A percentile compares a stretch with the other conserved stretches of the same genome.
Conservation (phyloP, 192 early-diverging fungal species). For the Geosiphon pyriformis region DNA sequence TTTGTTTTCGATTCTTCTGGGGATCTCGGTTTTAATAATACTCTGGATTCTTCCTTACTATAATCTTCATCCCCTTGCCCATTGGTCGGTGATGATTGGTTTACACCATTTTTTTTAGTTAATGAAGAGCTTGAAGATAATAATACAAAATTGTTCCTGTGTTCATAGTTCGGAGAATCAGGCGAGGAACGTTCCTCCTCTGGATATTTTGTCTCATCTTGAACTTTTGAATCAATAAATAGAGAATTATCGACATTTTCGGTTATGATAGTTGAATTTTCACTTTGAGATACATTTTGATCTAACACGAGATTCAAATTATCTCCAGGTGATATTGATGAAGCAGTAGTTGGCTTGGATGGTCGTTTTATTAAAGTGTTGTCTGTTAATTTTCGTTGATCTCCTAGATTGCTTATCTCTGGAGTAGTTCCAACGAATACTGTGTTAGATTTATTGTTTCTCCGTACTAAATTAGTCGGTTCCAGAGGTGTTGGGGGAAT, state of each 20-base stretch:
- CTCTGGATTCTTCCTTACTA: neutral
- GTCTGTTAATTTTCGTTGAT: neutral
- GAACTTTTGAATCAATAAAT: neutral
- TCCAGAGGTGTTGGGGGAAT: conserved; percentile 14
- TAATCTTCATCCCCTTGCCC: neutral
- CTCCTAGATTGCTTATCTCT: neutral
- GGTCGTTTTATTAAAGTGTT: conserved; percentile 8
- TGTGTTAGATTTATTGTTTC: conserved; percentile 3
- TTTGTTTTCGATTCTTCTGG: neutral
- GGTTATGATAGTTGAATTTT: neutral
- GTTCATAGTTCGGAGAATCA: neutral
- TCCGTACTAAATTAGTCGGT: conserved; percentile 13
- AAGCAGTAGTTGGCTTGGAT: conserved; percentile 17
- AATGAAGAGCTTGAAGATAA: neutral
- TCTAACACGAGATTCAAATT: conserved; percentile 16
- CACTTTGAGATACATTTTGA: neutral
- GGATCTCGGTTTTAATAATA: neutral
- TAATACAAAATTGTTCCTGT: too few relatives aligned
- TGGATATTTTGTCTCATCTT: neutral
- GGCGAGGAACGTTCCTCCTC: conserved; percentile 7
- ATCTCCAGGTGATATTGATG: conserved; percentile 11
- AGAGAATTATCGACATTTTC: neutral
- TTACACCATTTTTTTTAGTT: neutral
- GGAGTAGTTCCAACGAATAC: conserved; percentile 13
- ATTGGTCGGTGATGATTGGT: neutral